Base-by-base conservation (phyloP, 768 basidiomycete species). In the Infundibulicybe gibba region DNA sequence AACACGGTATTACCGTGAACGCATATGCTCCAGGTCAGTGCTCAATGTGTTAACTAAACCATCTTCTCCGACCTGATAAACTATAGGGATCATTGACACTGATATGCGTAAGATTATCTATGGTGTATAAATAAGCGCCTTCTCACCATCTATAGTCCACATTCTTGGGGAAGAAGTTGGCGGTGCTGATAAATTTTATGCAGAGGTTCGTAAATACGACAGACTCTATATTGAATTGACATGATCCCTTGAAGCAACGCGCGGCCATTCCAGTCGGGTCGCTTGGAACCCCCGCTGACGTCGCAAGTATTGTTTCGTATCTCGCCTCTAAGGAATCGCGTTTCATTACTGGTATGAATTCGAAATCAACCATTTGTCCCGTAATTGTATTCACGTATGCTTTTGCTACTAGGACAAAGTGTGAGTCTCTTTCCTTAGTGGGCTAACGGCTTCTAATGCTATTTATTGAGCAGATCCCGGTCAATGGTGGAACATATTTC, bases 241-340 rank as follows among this genome's bases (percentile, higher is more conserved):
- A n/a, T n/a, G n/a, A n/a, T n/a, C n/a, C n/a, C n/a, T n/a, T n/a
- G n/a, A n/a, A 34, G 33, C 10, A 34, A 10, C 11, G 15, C 15
- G 15, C 33, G 33, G 33, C 33, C n/a, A n/a, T n/a, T n/a, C n/a
- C n/a, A n/a, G n/a, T n/a, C 11, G 11, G 3, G 15, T 31, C 3
- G 33, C 13, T 32, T 33, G 52, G 50, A 14, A 45, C 47, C 31
- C 31, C 54, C 1, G 52, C 53, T 15, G 56, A 62, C 17, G 53
- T 64, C 11, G 58, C 55, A 6, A 56, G 54, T 15, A 25, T 61
- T 3, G 59, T 65, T 16, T 63, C 62, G 11, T 67, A 56, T 41
- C 50, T 70, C 12, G 61, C 56, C 16, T 61, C 64, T 13, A n/a
- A n/a, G n/a, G n/a, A n/a, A n/a, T n/a, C n/a, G n/a, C n/a, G n/a